These are phyloP conservation scores for Ascocoryne sarcoides DNA, from an alignment of 2,329 filamentous ascomycete genomes.

Conservation along the genomic window DNA sequence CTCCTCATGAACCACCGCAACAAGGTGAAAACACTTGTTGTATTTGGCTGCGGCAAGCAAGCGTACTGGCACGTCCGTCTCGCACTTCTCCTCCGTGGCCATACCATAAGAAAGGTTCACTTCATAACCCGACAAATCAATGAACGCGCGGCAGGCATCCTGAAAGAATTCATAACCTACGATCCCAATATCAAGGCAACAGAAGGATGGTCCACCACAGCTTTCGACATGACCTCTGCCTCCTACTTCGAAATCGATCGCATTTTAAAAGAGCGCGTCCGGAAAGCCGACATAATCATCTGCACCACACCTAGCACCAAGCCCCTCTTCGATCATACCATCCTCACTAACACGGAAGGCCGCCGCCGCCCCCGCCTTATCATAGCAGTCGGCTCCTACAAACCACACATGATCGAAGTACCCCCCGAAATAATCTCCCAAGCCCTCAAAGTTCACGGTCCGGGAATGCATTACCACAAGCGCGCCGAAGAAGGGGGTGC, in stretches of 20 bases:
- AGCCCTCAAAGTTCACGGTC: slow-evolving; percentile 44
- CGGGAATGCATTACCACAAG: slow-evolving; percentile 55
- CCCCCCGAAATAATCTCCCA: slow-evolving; percentile 67
- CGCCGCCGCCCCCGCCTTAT: slow-evolving; percentile 63
- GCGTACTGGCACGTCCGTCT: slow-evolving; percentile 92
- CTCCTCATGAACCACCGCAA: slow-evolving; percentile 57
- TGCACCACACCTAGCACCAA: slow-evolving; percentile 72
- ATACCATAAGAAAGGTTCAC: slow-evolving; percentile 68
- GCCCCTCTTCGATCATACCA: slow-evolving; percentile 65
- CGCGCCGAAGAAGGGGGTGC: slow-evolving; percentile 55
- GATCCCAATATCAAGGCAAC: slow-evolving; percentile 37
- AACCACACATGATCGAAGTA: slow-evolving; percentile 72
- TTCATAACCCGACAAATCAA: slow-evolving; percentile 71
- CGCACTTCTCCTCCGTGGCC: slow-evolving; percentile 62
- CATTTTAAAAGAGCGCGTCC: slow-evolving; percentile 61
- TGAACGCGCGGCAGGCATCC: slow-evolving; percentile 43
- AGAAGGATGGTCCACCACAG: slow-evolving; percentile 55
- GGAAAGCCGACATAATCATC: slow-evolving; percentile 72
- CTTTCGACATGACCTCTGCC: slow-evolving; percentile 62
- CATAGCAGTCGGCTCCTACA: slow-evolving; percentile 61
- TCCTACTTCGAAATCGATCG: slow-evolving; percentile 59
- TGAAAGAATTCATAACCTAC: slow-evolving; percentile 40
- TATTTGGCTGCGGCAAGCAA: slow-evolving; percentile 84
- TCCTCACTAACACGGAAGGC: slow-evolving; percentile 64
- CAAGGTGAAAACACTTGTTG: slow-evolving; percentile 64